A percentile compares a stretch with the other conserved stretches of the same genome.
Evolutionary conservation across 2,329 filamentous ascomycete species (phyloP).

Genomic region (Neobulgaria alba): DNA sequence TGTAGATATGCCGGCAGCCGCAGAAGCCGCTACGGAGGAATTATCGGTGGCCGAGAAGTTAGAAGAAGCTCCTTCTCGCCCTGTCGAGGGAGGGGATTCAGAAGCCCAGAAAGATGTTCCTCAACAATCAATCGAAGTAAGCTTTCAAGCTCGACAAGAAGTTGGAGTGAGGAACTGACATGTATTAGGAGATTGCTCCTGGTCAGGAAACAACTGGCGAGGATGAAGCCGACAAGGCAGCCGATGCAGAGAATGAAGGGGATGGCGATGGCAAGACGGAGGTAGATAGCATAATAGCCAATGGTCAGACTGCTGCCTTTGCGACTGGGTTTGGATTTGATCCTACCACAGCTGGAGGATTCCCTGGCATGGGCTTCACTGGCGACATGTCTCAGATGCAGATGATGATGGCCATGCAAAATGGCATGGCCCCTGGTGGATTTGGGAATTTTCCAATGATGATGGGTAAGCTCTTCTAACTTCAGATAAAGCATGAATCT

Average conservation of each 20-base stretch:
- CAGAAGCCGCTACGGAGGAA: constrained; percentile 10
- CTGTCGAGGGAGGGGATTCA: constrained; percentile 7
- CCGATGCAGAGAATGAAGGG: constrained; percentile 11
- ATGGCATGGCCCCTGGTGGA: constrained; percentile 48
- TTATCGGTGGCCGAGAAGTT: constrained; percentile 5
- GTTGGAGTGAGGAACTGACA: constrained; percentile 12
- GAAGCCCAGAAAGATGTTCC: constrained; percentile 30
- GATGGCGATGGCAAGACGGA: constrained; percentile 6
- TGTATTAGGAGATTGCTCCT: constrained; percentile 25
- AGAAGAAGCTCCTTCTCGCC: constrained; percentile 5
- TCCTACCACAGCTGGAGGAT: constrained; percentile 27
- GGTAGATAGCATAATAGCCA: constrained; percentile 5
- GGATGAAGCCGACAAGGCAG: constrained; percentile 12
- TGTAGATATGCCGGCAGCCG: constrained; percentile 1
- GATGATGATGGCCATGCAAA: constrained; percentile 70
- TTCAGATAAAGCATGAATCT: not conserved
- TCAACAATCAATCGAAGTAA: constrained; percentile 32
- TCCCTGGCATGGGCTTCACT: constrained; percentile 38
- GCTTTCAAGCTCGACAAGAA: not conserved
- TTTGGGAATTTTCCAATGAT: constrained; percentile 68
- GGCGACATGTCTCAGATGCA: constrained; percentile 69
- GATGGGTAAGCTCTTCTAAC: constrained; percentile 65
- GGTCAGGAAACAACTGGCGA: constrained; percentile 26
- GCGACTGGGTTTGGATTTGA: constrained; percentile 36
- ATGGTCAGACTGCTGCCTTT: constrained; percentile 15